These are phyloP conservation scores for Scenedesmus sp. DNA, from an alignment of 163 green algal genomes.

Conservation along the genomic window DNA sequence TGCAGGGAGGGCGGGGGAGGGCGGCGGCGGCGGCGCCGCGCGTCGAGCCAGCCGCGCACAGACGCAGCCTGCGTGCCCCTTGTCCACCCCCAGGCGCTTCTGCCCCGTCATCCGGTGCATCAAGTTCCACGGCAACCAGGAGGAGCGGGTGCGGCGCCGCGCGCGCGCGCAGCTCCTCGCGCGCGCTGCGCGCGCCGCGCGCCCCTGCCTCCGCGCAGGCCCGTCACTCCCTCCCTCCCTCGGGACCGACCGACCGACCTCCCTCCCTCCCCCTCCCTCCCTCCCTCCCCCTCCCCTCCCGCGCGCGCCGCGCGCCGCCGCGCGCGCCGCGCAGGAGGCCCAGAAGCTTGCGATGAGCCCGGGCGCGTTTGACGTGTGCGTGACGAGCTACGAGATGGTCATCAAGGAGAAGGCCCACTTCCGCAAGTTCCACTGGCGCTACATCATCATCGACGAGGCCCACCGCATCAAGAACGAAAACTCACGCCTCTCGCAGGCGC, in stretches of 20 bases:
- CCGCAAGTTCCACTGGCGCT: conserved; percentile 96
- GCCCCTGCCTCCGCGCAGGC: too few relatives aligned
- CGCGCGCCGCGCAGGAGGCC: conserved; percentile 15
- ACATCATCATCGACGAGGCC: conserved; percentile 99
- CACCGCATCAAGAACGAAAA: conserved; percentile 99
- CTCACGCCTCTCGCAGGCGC: conserved; percentile 84
- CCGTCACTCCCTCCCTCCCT: too few relatives aligned
- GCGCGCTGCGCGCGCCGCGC: too few relatives aligned
- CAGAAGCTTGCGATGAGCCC: conserved; percentile 53
- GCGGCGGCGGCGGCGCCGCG: neutral
- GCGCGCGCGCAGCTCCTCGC: too few relatives aligned
- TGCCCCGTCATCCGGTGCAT: conserved; percentile 90
- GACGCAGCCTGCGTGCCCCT: too few relatives aligned
- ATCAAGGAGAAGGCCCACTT: conserved; percentile 99
- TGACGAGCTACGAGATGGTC: conserved; percentile 99
- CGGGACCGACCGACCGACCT: too few relatives aligned
- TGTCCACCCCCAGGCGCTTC: too few relatives aligned
- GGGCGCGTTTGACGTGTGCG: conserved; percentile 95
- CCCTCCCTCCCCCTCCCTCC: too few relatives aligned
- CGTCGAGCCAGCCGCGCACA: neutral
- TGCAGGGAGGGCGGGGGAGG: too few relatives aligned
- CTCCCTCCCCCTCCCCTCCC: too few relatives aligned
- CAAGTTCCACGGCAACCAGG: conserved; percentile 96
- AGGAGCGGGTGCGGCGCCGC: conserved; percentile 82
- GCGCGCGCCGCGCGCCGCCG: too few relatives aligned